Percentiles rank a stretch among this genome's conserved stretches.
These are phyloP conservation scores for Fusarium pininemorale DNA, from an alignment of 2,329 filamentous ascomycete species.

Conservation along the genomic window DNA sequence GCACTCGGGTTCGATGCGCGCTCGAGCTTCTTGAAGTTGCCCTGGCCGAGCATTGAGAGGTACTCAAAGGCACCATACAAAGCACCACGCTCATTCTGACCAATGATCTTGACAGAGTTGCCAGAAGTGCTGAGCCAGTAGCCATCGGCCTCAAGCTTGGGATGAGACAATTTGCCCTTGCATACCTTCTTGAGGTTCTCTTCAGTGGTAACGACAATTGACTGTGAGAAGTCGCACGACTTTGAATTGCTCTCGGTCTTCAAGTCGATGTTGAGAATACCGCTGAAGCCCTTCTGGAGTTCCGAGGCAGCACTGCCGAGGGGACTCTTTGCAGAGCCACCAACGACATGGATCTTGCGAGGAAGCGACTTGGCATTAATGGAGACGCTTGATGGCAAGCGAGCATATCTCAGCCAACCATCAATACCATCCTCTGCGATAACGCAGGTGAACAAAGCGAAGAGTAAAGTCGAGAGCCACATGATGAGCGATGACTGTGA, in stretches of 20 bases:
- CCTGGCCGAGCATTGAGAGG: slow-evolving; percentile 69
- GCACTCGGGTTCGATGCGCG: slow-evolving; percentile 65
- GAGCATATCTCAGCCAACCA: slow-evolving; percentile 73
- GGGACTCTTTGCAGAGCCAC: slow-evolving; percentile 62
- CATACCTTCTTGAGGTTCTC: slow-evolving; percentile 19
- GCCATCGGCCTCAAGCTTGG: slow-evolving; percentile 62
- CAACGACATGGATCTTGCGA: slow-evolving; percentile 61
- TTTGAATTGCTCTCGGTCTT: slow-evolving; percentile 41
- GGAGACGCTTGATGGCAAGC: slow-evolving; percentile 48
- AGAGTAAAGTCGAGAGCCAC: slow-evolving; percentile 16
- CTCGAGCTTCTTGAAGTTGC: slow-evolving; percentile 57
- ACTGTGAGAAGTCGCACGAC: slow-evolving; percentile 9
- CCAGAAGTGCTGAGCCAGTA: slow-evolving; percentile 65
- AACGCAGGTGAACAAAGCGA: slow-evolving; percentile 48
- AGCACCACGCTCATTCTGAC: slow-evolving; percentile 72
- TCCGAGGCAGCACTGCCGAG: slow-evolving; percentile 68
- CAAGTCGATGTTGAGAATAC: slow-evolving; percentile 63
- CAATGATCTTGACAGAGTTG: slow-evolving; percentile 64
- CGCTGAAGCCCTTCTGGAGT: slow-evolving; percentile 63
- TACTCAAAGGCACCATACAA: slow-evolving; percentile 77
- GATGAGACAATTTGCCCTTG: not conserved
- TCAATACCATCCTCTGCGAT: slow-evolving; percentile 68
- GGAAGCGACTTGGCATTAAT: slow-evolving; percentile 55
- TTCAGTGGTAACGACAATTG: slow-evolving; percentile 21
- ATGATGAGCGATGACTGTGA: slow-evolving; percentile 2